Evolutionary conservation across 495 filamentous ascomycete species (phyloP).

Genomic region (Penicillium odoratum): DNA sequence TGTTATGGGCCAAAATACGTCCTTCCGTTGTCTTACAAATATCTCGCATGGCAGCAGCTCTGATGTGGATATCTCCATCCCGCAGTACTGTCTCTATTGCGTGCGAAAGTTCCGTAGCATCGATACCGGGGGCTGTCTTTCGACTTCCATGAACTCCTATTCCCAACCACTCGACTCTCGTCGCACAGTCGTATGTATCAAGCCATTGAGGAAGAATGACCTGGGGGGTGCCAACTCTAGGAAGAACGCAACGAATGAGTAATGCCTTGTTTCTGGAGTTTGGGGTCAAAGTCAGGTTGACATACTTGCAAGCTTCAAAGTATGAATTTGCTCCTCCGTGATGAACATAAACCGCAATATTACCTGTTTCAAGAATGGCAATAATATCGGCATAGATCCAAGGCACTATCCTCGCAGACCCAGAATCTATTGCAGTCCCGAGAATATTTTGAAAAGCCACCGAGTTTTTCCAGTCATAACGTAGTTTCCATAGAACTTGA

Average conservation of each 20-base stretch:
- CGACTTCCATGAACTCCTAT: constrained; percentile 51
- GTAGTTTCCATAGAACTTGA: constrained; percentile 53
- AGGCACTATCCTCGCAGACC: constrained; percentile 27
- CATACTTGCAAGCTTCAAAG: constrained; percentile 53
- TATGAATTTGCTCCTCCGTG: constrained; percentile 57
- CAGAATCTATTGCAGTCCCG: constrained; percentile 17
- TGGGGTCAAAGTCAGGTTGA: not conserved
- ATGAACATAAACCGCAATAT: constrained; percentile 50
- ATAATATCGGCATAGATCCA: constrained; percentile 52
- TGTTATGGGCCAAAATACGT: constrained; percentile 23
- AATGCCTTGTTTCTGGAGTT: not conserved
- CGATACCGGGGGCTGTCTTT: constrained; percentile 31
- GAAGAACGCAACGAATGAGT: not conserved
- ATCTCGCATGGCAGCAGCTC: constrained; percentile 15
- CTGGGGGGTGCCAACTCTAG: constrained; percentile 50
- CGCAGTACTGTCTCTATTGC: constrained; percentile 32
- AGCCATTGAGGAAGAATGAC: constrained; percentile 52
- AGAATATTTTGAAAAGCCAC: constrained; percentile 15
- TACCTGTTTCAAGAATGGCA: constrained; percentile 44
- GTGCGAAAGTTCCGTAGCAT: constrained; percentile 29
- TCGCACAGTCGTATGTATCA: constrained; percentile 51
- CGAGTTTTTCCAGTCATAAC: constrained; percentile 27
- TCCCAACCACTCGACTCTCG: constrained; percentile 46
- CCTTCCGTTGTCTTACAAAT: constrained; percentile 24
- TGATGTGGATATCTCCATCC: constrained; percentile 21